Base-by-base conservation (phyloP, 2,329 filamentous ascomycete genomes). In the Claviceps maximensis region DNA sequence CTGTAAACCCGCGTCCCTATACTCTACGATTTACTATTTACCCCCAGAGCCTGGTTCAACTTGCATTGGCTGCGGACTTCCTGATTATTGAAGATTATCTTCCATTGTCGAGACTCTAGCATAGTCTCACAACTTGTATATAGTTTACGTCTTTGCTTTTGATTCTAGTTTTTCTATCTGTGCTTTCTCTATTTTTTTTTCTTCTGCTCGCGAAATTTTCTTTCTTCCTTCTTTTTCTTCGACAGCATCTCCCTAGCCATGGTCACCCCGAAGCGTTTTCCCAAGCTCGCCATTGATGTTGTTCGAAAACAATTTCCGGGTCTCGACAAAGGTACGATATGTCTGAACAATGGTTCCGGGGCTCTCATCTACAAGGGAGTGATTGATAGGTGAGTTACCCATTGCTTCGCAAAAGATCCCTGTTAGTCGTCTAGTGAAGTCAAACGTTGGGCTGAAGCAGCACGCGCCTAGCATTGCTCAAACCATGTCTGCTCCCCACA, bases 401-500 rank as follows among this genome's bases (percentile, higher is more conserved):
- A 7, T 15, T 29, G 23, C 36, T 50, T 8, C 27, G n/a, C 27
- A 8, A 29, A 4, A 29, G 8, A 4, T 29, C 8, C 27, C 4
- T 8, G 27, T 8, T 4, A 8, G 27, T 21, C 15, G 17, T 31
- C 17, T 5, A 3, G 2, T 27, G n/a, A 2, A 29, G 17, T 4
- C 17, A 42, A 23, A 2, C 9, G 21, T 25, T 46, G 25, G 44
- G 7, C n/a, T 38, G 6, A 50, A 23, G 29, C 46, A n/a, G 17
- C 19, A 27, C 21, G 4, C 21, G 15, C 42, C 40, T 46, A 55
- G 49, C 23, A 45, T 57, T n/a, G 38, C 49, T 21, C 51, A 25
- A 27, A 55, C 55, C 1, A 57, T 57, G 51, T 53, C 54, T 17
- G 38, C 47, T 29, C 54, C 54, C 3, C 51, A 55, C 36, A 50